Evolutionary conservation across 352 stramenopile species (phyloP), one percentile per base, ranked within the genome.

Genomic region (Pythium folliculosum): DNA sequence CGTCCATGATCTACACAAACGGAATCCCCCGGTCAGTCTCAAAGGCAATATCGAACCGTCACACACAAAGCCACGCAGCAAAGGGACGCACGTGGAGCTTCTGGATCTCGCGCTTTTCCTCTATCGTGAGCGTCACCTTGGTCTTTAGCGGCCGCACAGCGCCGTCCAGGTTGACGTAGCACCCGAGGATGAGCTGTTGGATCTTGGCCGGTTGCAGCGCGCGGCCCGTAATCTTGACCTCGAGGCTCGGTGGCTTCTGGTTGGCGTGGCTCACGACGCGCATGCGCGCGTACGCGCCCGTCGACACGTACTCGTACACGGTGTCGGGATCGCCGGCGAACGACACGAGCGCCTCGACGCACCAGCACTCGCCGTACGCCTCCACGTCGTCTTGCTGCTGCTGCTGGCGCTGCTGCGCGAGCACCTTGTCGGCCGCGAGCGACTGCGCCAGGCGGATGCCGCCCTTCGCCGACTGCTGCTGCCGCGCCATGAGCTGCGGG

Each of bases 81-180:
- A 77, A 64, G 23, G 49, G n/a, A 77, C 81, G n/a, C 77, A 91
- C 82, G 65, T 94, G 85, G 3, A 77, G 51, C 59, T 78, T 75
- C 53, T 92, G 85, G 48, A 94, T 84, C 48, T 80, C 73, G 12
- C 79, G 80, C 57, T 94, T 94, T 45, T 92, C 85, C 14, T 86
- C 75, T 0, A 85, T 35, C 13, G 64, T 84, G 3, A 93, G 65
- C 1, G 75, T 77, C 25, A 65, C 37, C 22, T 83, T 82, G 14
- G 60, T 82, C 19, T 71, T 71, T 45, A 89, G 30, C 35, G 86
- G 72, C 27, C 73, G 69, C 0, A 83, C 64, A 0, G 67, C 69
- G 0, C 65, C 63, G 45, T 92, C 77, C 5, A 74, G 66, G 56
- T 75, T 75, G 49, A 74, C 38, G 38, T 88, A 94, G 57, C 83